Evolutionary conservation across 331 rosid genomes (phyloP), one percentile per base, ranked within the genome.

Genomic region (Pyrus hybrid): DNA sequence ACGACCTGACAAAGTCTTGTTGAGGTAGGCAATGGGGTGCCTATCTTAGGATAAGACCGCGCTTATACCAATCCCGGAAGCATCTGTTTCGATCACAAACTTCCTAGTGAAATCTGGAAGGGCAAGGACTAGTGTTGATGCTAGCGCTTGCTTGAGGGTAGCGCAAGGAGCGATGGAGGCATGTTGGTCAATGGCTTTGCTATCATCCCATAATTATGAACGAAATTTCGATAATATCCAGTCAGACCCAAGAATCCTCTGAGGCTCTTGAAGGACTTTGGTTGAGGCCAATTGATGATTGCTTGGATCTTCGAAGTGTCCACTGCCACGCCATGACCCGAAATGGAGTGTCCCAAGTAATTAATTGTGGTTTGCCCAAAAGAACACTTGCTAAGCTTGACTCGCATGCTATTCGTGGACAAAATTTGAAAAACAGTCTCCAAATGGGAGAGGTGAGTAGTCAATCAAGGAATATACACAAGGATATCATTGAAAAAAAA

Each of bases 111-210:
- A 64, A 20, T 78, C 30, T 0, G 33, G 82, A 0, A 78, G 6
- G 0, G 22, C 1, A 0, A 53, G 13, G 1, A 53, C 11, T 1
- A 61, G 22, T 2, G 12, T 8, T 16, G 8, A n/a, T 0, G 26
- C 3, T 18, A 71, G 5, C 1, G 32, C 26, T 0, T 0, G 1
- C 13, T 70, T 70, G 4, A 70, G 37, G 3, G n/a, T 3, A 0
- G 16, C 4, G 5, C 49, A 70, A 0, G 74, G 26, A 1, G 4
- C 0, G 0, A 5, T 5, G 3, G 20, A 5, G 0, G 21, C 10
- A 25, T 20, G 1, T 26, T 16, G 3, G 37, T 49, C 0, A 41
- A 4, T 0, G 17, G 32, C 8, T 20, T 23, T 4, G 25, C 16
- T 5, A 67, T n/a, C 0, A 11, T 6, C 0, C 62, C 63, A 28